phyloP scores from a whole-genome alignment of 192 early-diverging fungal genomes.

The Backusella psychrophila region DNA sequence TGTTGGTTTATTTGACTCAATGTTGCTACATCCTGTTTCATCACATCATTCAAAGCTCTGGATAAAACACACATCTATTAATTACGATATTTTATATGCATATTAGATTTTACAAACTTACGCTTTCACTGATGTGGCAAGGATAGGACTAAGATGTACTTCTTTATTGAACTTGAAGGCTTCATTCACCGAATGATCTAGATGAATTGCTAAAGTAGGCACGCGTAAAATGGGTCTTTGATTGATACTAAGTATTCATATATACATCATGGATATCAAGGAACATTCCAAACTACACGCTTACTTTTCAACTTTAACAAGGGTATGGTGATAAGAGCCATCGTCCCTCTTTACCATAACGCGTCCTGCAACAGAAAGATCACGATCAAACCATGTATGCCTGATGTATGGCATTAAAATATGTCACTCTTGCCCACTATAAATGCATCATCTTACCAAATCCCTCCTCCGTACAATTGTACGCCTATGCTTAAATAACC shows the following conservation, averaged over 20 bases:
- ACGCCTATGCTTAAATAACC: slow-evolving; percentile 93
- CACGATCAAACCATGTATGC: slow-evolving; percentile 99
- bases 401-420: background rate
- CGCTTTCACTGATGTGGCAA: slow-evolving; percentile 71
- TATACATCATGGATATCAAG: no score
- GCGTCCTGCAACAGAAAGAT: slow-evolving; percentile 91
- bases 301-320: slow-evolving; percentile 75
- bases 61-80: background rate
- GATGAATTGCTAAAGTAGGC: slow-evolving; percentile 95
- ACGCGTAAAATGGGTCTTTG: slow-evolving; percentile 86
- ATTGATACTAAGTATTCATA: background rate
- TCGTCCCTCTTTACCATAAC: slow-evolving; percentile 75
- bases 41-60: slow-evolving; percentile 23
- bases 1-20: slow-evolving; percentile 54
- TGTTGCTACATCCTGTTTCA: background rate
- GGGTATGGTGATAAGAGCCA: slow-evolving; percentile 65
- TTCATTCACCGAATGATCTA: slow-evolving; percentile 72
- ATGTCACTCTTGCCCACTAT: background rate
- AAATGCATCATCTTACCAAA: slow-evolving; percentile 58
- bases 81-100: background rate
- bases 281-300: background rate
- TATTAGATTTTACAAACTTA: background rate
- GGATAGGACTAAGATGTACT: slow-evolving; percentile 83
- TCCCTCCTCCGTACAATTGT: slow-evolving; percentile 89
- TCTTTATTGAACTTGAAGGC: slow-evolving; percentile 97